Percentiles rank a stretch among this genome's conserved stretches.
Evolutionary conservation across 2,329 filamentous ascomycete genomes (phyloP).

Genomic region (Gyromitra esculenta): DNA sequence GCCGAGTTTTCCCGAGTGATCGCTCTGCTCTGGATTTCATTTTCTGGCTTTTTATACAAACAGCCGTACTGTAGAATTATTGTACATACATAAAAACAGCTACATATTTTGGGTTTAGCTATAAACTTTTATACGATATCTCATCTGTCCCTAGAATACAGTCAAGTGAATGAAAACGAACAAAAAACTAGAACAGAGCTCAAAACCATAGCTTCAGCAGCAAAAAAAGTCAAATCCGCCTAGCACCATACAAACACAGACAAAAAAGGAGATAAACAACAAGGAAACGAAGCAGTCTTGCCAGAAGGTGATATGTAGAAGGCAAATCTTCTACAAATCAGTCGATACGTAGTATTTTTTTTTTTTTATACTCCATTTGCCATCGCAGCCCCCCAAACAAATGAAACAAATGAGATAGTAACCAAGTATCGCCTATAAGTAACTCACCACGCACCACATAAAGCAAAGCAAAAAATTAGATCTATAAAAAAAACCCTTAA

Average conservation of each 20-base stretch:
- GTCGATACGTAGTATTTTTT: slow-evolving; percentile 23
- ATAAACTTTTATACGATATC: slow-evolving; percentile 35
- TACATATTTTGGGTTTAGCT: background rate
- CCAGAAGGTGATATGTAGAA: slow-evolving; percentile 30
- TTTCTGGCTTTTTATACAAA: too few species aligned
- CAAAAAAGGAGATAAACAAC: slow-evolving; percentile 9
- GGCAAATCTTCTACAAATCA: background rate
- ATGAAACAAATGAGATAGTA: slow-evolving; percentile 28
- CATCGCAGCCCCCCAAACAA: background rate
- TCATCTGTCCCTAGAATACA: slow-evolving; percentile 40
- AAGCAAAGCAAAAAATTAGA: slow-evolving; percentile 22
- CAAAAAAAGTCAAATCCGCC: slow-evolving; percentile 19
- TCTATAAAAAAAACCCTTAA: slow-evolving; percentile 35
- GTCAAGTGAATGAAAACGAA: slow-evolving; percentile 5
- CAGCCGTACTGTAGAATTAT: too few species aligned
- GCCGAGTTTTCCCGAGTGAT: slow-evolving; percentile 41
- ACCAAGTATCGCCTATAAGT: slow-evolving; percentile 26
- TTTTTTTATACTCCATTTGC: slow-evolving; percentile 23
- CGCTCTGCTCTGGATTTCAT: background rate
- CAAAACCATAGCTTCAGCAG: background rate
- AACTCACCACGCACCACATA: slow-evolving; percentile 18
- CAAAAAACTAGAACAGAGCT: slow-evolving; percentile 3
- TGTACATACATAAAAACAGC: background rate
- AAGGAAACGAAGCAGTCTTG: slow-evolving; percentile 29
- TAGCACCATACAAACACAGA: slow-evolving; percentile 8